A percentile compares a stretch with the other conserved stretches of the same genome.
Conservation (phyloP, 768 basidiomycete genomes). For the Amanita rubescens region DNA sequence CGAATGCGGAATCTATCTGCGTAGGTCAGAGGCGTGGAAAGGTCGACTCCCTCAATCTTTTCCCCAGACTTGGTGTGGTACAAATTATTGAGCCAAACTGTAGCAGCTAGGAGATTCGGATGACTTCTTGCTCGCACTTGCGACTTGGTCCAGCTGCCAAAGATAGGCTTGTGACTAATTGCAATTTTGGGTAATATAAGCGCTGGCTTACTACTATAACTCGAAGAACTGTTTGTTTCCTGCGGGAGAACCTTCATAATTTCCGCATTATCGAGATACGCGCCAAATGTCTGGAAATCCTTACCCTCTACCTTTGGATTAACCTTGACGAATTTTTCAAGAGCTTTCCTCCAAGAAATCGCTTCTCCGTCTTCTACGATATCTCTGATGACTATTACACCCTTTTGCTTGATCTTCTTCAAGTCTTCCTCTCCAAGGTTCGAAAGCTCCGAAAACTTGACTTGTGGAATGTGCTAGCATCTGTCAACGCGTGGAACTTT, state of each 20-base stretch:
- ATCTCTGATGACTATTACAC: slow-evolving; percentile 53
- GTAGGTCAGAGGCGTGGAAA: slow-evolving; percentile 57
- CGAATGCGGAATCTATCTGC: slow-evolving; percentile 72
- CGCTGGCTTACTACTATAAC: slow-evolving; percentile 53
- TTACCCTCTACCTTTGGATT: slow-evolving; percentile 53
- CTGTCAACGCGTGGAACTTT: not conserved
- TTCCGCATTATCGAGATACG: not conserved
- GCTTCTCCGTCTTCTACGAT: slow-evolving; percentile 54
- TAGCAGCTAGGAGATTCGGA: slow-evolving; percentile 52
- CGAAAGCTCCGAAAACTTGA: slow-evolving; percentile 47
- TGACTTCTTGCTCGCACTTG: slow-evolving; percentile 68
- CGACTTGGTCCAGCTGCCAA: slow-evolving; percentile 31
- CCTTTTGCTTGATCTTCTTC: slow-evolving; percentile 43
- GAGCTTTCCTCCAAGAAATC: slow-evolving; percentile 45
- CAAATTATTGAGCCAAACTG: slow-evolving; percentile 57
- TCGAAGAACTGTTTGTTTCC: slow-evolving; percentile 68
- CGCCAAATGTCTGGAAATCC: not conserved
- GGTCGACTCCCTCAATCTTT: slow-evolving; percentile 45
- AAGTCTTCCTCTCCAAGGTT: slow-evolving; percentile 38
- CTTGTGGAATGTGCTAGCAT: slow-evolving; percentile 53
- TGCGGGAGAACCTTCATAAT: slow-evolving; percentile 41
- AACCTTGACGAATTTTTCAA: slow-evolving; percentile 47
- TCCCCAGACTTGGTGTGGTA: slow-evolving; percentile 38
- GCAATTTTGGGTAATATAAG: not conserved
- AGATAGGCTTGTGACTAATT: not conserved